Conservation (phyloP, 441 rosid genomes). For the Cnidoscolus chayamansa region DNA sequence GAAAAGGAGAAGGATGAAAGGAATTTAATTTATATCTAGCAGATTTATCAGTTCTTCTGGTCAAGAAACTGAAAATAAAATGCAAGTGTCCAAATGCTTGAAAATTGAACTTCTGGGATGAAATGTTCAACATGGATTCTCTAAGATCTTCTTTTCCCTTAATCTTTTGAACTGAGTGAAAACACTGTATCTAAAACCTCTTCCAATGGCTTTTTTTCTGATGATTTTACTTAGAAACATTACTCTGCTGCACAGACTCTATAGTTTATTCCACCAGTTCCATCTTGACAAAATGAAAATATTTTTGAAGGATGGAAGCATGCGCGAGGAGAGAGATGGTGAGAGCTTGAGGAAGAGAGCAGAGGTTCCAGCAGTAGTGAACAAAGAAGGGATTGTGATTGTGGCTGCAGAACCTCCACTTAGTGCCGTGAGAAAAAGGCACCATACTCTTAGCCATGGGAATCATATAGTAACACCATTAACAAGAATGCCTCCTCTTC, state of each 20-base stretch:
- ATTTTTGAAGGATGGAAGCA: constrained; percentile 29
- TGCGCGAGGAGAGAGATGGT: constrained; percentile 24
- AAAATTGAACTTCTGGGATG: too few relatives aligned
- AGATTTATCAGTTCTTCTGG: too few relatives aligned
- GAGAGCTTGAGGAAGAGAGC: constrained; percentile 42
- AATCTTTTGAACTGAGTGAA: too few relatives aligned
- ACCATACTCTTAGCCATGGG: constrained; percentile 51
- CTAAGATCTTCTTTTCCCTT: too few relatives aligned
- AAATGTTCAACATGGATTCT: too few relatives aligned
- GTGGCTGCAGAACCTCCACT: constrained; percentile 37
- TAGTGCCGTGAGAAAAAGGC: constrained; percentile 73
- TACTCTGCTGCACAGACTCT: not conserved
- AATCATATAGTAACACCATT: constrained; percentile 31
- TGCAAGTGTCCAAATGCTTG: too few relatives aligned
- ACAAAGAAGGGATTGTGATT: constrained; percentile 24
- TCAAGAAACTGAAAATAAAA: too few relatives aligned
- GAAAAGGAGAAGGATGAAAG: too few relatives aligned
- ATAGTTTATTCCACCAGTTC: not conserved
- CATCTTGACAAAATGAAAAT: too few relatives aligned
- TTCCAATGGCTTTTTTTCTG: not conserved
- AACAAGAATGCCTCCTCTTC: constrained; percentile 39
- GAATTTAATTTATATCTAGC: too few relatives aligned
- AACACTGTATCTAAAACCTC: not conserved
- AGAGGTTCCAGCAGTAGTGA: constrained; percentile 32
- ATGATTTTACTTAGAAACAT: too few relatives aligned